phyloP scores from a whole-genome alignment of 2,329 filamentous ascomycete species.

The Pleomassaria siparia region DNA sequence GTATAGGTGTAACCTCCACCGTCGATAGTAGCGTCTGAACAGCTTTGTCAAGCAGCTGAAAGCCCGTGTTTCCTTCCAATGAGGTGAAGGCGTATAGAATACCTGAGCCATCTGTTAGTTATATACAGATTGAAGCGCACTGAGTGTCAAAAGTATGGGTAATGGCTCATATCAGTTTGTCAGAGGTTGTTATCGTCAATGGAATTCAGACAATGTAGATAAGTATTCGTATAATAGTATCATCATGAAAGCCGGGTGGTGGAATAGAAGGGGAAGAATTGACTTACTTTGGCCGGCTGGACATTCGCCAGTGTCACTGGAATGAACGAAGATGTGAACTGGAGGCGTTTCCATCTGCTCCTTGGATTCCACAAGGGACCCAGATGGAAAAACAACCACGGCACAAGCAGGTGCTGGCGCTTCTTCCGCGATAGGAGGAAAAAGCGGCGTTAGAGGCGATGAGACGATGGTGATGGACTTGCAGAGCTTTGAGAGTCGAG shows the following conservation, averaged over 20 bases:
- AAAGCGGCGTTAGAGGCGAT: constrained; percentile 65
- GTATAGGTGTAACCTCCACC: constrained; percentile 35
- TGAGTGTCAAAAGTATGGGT: constrained; percentile 16
- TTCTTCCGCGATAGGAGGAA: constrained; percentile 71
- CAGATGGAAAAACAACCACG: constrained; percentile 66
- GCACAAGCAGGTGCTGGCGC: constrained; percentile 74
- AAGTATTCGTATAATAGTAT: constrained; percentile 84
- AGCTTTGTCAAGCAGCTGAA: constrained; percentile 43
- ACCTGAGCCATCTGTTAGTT: constrained; percentile 51
- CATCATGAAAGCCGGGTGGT: constrained; percentile 68
- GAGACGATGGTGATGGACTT: constrained; percentile 70
- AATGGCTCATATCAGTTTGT: constrained; percentile 73
- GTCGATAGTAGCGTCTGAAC: constrained; percentile 48
- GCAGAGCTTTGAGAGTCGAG: constrained; percentile 44
- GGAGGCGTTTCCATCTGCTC: constrained; percentile 43
- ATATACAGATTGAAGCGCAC: constrained; percentile 12
- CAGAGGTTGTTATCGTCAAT: constrained; percentile 86
- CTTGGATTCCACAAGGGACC: constrained; percentile 50
- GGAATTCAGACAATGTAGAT: constrained; percentile 99
- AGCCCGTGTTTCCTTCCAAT: constrained; percentile 37
- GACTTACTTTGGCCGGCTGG: constrained; percentile 88
- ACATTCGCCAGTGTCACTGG: constrained; percentile 90
- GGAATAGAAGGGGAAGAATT: constrained; percentile 13
- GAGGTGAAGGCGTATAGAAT: constrained; percentile 59
- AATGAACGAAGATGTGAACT: constrained; percentile 70